phyloP scores from a whole-genome alignment of 2,329 filamentous ascomycete species.

The Ceratocystiopsis minuta region DNA sequence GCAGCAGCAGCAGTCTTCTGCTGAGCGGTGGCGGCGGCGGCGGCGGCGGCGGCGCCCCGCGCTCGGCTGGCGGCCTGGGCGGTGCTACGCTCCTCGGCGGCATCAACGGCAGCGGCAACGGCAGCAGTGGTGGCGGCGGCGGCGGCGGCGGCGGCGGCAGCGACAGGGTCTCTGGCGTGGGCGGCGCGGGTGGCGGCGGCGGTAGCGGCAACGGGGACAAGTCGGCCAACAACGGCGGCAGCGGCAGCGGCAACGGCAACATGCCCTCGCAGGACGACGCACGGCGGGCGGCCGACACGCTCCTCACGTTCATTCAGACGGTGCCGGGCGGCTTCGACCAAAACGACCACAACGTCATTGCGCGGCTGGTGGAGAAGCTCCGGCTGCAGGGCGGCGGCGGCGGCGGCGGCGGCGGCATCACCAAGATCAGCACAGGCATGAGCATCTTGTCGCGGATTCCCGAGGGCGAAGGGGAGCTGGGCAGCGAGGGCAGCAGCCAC shows the following conservation, averaged over 20 bases:
- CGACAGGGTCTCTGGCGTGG: too few relatives aligned
- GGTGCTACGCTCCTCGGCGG: slow-evolving; percentile 3
- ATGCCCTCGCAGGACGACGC: slow-evolving; percentile 77
- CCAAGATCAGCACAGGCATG: slow-evolving; percentile 16
- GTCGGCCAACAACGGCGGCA: slow-evolving; percentile 11
- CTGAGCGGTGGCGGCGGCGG: neutral
- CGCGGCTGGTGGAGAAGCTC: slow-evolving; percentile 74
- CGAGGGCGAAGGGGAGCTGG: slow-evolving; percentile 36
- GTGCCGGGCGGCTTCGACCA: slow-evolving; percentile 51
- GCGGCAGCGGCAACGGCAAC: slow-evolving; percentile 36
- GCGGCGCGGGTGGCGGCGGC: neutral
- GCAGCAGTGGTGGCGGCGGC: neutral
- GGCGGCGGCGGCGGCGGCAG: slow-evolving; percentile 5
- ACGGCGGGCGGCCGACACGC: slow-evolving; percentile 58
- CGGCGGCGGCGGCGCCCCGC: slow-evolving; percentile 9
- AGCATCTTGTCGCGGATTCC: slow-evolving; percentile 37
- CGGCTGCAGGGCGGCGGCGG: slow-evolving; percentile 33
- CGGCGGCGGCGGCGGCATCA: too few relatives aligned
- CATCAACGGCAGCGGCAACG: neutral
- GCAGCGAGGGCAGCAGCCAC: slow-evolving; percentile 16
- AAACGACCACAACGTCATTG: slow-evolving; percentile 57
- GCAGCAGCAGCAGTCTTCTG: slow-evolving; percentile 29
- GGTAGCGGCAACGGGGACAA: slow-evolving; percentile 4
- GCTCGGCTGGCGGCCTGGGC: slow-evolving; percentile 11
- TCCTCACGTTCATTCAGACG: slow-evolving; percentile 65